These are phyloP conservation scores for Backusella luteola DNA, from an alignment of 192 early-diverging fungal species.

Conservation along the genomic window DNA sequence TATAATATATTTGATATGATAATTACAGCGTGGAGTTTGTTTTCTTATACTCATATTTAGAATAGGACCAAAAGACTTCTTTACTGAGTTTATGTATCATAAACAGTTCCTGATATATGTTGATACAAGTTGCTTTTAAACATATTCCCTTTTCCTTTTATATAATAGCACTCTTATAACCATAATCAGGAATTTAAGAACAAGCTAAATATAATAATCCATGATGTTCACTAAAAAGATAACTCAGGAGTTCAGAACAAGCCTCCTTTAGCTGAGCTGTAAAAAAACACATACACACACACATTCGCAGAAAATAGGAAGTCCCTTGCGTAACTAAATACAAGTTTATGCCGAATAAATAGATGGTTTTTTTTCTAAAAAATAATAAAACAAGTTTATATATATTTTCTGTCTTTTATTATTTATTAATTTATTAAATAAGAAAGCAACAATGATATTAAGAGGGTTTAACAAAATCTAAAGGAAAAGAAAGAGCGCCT, in stretches of 20 bases:
- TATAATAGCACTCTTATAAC: background rate
- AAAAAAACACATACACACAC: background rate
- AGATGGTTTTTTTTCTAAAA: background rate
- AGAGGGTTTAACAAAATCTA: constrained; percentile 13
- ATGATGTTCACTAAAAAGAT: background rate
- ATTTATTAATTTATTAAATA: background rate
- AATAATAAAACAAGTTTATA: background rate
- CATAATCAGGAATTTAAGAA: background rate
- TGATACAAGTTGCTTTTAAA: background rate
- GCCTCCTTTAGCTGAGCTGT: background rate
- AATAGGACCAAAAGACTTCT: background rate
- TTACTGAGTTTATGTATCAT: background rate
- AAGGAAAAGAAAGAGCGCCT: constrained; percentile 15
- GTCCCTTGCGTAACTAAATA: background rate
- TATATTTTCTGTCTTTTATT: background rate
- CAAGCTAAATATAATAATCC: background rate
- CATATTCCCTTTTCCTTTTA: background rate
- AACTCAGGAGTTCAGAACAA: background rate
- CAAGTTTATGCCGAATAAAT: constrained; percentile 1
- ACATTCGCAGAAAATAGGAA: background rate
- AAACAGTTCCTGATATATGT: background rate
- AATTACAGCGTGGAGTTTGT: background rate
- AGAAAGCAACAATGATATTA: background rate
- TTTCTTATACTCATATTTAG: background rate
- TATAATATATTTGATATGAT: background rate